Conservation (phyloP, 768 basidiomycete genomes). For the Leccinum truebloodii region DNA sequence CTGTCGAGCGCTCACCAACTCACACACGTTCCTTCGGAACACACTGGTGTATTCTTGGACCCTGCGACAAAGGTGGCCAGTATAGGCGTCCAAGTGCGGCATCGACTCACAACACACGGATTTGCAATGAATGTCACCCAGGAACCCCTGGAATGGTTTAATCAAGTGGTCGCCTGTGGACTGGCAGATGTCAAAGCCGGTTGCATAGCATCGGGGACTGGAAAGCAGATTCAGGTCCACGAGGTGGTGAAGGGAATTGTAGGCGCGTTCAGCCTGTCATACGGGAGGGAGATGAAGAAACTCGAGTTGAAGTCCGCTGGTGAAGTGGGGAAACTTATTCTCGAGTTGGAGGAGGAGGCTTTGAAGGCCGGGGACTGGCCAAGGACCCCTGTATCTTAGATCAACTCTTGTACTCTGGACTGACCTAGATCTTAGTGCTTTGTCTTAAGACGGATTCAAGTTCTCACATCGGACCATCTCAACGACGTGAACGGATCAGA, state of each 20-base stretch:
- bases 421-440: background rate
- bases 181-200: constrained; percentile 80
- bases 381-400: constrained; percentile 14
- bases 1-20: constrained; percentile 63
- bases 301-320: constrained; percentile 45
- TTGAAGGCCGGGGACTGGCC: constrained; percentile 44
- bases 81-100: constrained; percentile 95
- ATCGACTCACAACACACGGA: constrained; percentile 92
- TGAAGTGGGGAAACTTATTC: constrained; percentile 50
- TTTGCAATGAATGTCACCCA: constrained; percentile 89
- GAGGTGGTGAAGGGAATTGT: constrained; percentile 56
- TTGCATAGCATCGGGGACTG: constrained; percentile 54
- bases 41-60: constrained; percentile 90
- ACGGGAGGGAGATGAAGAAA: constrained; percentile 48
- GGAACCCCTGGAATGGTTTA: constrained; percentile 85
- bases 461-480: background rate
- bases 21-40: constrained; percentile 58
- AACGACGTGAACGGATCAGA: background rate
- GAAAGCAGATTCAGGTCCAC: constrained; percentile 41
- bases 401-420: background rate
- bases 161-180: constrained; percentile 88
- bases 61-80: constrained; percentile 85
- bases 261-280: constrained; percentile 46
- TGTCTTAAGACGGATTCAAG: background rate
- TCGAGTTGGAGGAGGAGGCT: constrained; percentile 47